Conservation (phyloP, 345 rosid genomes). For the Raphanus raphanistrum region DNA sequence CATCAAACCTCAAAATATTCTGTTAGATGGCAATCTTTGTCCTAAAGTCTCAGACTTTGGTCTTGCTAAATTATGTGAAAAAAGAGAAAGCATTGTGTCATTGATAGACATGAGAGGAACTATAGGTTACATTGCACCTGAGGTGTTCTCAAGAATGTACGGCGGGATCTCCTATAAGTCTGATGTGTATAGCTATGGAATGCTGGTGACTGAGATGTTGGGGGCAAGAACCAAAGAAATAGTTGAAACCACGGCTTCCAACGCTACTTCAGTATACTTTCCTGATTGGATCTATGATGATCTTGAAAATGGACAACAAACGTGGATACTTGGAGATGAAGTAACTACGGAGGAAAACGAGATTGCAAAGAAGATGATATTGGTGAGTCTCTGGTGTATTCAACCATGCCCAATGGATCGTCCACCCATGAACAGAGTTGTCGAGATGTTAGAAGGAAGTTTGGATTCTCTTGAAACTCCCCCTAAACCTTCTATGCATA, state of each 20-base stretch:
- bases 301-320: not conserved
- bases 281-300: not conserved
- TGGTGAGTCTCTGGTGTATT: not conserved
- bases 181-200: not conserved
- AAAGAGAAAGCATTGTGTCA: not conserved
- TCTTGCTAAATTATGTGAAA: not conserved
- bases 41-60: not conserved
- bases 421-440: not conserved
- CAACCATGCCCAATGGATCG: not conserved
- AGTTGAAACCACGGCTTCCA: not conserved
- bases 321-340: not conserved
- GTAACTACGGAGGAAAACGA: not conserved
- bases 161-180: not conserved
- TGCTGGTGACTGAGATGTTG: not conserved
- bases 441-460: not conserved
- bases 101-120: not conserved
- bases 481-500: not conserved
- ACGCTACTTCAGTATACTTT: not conserved
- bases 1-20: not conserved
- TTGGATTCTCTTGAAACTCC: not conserved
- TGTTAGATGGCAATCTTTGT: not conserved
- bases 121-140: not conserved
- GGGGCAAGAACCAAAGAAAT: not conserved
- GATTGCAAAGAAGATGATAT: not conserved
- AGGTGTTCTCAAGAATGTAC: not conserved